These are phyloP conservation scores for Ramularia collo-cygni DNA, from an alignment of 2,329 filamentous ascomycete species.

Conservation along the genomic window DNA sequence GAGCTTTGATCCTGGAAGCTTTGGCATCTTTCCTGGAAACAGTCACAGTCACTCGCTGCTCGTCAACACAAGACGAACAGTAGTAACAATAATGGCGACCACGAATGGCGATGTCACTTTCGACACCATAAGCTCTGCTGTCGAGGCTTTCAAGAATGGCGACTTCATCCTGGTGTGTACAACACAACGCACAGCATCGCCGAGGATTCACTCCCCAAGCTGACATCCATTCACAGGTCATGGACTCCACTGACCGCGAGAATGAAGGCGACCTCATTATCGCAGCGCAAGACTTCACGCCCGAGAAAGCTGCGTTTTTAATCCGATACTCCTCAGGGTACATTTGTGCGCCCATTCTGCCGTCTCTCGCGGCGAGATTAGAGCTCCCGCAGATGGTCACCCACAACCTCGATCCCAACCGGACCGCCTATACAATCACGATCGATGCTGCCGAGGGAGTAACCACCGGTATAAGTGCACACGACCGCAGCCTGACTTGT, in stretches of 20 bases:
- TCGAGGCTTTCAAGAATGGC: conserved; percentile 33
- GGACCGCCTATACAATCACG: conserved; percentile 88
- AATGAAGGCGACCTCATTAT: conserved; percentile 99
- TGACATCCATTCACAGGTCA: conserved; percentile 51
- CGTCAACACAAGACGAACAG: too few species aligned
- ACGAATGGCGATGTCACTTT: conserved; percentile 31
- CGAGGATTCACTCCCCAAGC: too few species aligned
- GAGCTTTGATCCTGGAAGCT: neutral
- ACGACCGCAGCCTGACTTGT: conserved; percentile 78
- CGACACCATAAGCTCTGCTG: conserved; percentile 41
- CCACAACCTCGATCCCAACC: conserved; percentile 70
- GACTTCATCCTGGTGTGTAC: conserved; percentile 18
- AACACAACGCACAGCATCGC: conserved; percentile 3
- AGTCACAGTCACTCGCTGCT: neutral
- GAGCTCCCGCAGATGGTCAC: conserved; percentile 83
- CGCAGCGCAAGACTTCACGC: conserved; percentile 74
- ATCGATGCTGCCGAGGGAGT: conserved; percentile 70
- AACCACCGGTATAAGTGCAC: conserved; percentile 84
- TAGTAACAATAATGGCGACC: conserved; percentile 15
- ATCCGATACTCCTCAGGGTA: conserved; percentile 82
- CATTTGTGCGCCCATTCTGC: conserved; percentile 78
- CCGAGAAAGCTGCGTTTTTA: conserved; percentile 92
- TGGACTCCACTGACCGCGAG: conserved; percentile 86
- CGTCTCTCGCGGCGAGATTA: conserved; percentile 61
- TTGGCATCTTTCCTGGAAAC: neutral